A percentile compares a stretch with the other conserved stretches of the same genome.
Evolutionary conservation across 805 yeast species (phyloP).

Genomic region (Zygoascus flipseniorum): DNA sequence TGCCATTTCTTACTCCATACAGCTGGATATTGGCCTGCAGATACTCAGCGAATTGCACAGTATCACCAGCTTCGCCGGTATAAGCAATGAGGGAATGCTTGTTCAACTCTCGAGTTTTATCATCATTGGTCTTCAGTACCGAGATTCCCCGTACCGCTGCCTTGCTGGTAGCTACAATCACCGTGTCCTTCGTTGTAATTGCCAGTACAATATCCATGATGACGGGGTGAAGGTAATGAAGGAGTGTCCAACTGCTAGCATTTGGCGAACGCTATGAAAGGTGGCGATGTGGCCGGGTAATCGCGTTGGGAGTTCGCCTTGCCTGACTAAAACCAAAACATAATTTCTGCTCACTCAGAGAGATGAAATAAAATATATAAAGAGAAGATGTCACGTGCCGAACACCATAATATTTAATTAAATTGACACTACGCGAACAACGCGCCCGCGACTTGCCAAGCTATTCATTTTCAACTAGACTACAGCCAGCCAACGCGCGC

Average conservation of each 20-base stretch:
- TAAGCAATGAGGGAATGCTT: constrained; percentile 75
- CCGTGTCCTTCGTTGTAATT: constrained; percentile 69
- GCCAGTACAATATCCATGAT: constrained; percentile 88
- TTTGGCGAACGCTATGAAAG: not conserved
- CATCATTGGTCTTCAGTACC: constrained; percentile 67
- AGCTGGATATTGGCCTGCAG: constrained; percentile 88
- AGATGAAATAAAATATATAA: too few species aligned
- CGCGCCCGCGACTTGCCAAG: too few species aligned
- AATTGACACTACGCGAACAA: not conserved
- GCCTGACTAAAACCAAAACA: too few species aligned
- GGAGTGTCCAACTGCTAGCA: not conserved
- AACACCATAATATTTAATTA: too few species aligned
- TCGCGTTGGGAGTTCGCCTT: too few species aligned
- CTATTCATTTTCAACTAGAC: too few species aligned
- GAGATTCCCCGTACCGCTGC: constrained; percentile 90
- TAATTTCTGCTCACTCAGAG: too few species aligned
- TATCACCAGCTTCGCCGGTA: constrained; percentile 95
- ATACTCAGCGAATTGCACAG: constrained; percentile 90
- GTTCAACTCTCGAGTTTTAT: constrained; percentile 68
- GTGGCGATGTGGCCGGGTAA: too few species aligned
- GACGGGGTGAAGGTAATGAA: not conserved
- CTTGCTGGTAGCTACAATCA: constrained; percentile 86
- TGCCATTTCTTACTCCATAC: constrained; percentile 74
- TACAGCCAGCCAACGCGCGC: not conserved
- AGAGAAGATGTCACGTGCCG: too few species aligned